Percentiles rank a stretch among this genome's conserved stretches.
phyloP scores from a whole-genome alignment of 768 basidiomycete genomes.

The Mycena filopes region DNA sequence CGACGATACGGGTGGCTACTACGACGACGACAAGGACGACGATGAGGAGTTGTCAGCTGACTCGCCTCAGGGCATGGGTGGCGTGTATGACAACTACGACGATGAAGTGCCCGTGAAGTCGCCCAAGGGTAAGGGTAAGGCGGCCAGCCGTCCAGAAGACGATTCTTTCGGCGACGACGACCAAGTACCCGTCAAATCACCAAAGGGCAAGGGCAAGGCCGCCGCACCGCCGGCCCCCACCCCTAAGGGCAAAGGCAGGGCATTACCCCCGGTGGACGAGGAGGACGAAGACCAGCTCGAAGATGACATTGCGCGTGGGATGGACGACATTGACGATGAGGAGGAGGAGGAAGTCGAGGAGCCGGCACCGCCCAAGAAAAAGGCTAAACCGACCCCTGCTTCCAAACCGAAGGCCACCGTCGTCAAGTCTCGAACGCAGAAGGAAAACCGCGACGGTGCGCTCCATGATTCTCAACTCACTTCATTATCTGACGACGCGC shows the following conservation, averaged over 20 bases:
- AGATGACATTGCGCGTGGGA: conserved; percentile 53
- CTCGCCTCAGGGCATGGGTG: too few relatives aligned
- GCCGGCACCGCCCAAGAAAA: conserved; percentile 22
- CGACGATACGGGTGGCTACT: conserved; percentile 36
- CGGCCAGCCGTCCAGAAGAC: too few relatives aligned
- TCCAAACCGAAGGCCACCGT: conserved; percentile 16
- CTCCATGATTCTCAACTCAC: conserved; percentile 35
- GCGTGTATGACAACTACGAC: conserved; percentile 51
- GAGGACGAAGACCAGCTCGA: conserved; percentile 54
- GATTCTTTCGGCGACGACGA: too few relatives aligned
- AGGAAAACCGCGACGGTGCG: conserved; percentile 50
- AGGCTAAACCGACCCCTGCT: background rate
- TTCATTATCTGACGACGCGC: conserved; percentile 8
- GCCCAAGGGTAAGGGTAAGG: conserved; percentile 53
- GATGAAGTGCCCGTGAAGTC: conserved; percentile 44
- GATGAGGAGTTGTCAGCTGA: too few relatives aligned
- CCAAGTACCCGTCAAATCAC: conserved; percentile 40
- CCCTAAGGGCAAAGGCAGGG: conserved; percentile 42
- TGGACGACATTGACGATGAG: conserved; percentile 35
- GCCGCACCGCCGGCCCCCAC: conserved; percentile 43
- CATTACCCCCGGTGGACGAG: conserved; percentile 43
- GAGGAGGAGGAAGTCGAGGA: conserved; percentile 21
- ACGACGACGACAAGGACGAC: too few relatives aligned
- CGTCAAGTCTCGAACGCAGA: conserved; percentile 34
- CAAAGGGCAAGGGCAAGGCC: conserved; percentile 55